Conservation (phyloP, 1,284 basidiomycete species). For the Hemileia vastatrix region DNA sequence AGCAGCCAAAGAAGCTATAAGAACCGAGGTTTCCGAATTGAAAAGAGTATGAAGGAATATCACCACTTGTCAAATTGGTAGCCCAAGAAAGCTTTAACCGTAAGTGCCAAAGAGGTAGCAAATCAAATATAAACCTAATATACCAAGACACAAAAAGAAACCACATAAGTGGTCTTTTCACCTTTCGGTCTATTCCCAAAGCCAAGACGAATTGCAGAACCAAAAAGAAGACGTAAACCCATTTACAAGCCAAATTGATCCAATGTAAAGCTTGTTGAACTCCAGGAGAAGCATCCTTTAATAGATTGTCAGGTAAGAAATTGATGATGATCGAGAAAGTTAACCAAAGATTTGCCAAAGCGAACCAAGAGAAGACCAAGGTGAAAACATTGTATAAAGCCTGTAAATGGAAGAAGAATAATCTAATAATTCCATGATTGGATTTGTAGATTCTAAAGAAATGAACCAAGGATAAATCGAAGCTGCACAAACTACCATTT, state of each 20-base stretch:
- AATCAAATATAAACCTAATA: slow-evolving; percentile 25
- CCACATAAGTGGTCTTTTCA: slow-evolving; percentile 67
- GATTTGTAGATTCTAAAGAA: slow-evolving; percentile 83
- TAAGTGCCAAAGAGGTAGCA: too few relatives aligned
- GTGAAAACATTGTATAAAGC: slow-evolving; percentile 52
- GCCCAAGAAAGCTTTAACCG: too few relatives aligned
- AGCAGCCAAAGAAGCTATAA: slow-evolving; percentile 76
- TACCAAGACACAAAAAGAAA: slow-evolving; percentile 61
- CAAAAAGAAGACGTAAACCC: slow-evolving; percentile 77
- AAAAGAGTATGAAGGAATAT: slow-evolving; percentile 61
- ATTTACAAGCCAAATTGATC: slow-evolving; percentile 71
- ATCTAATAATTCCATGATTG: slow-evolving; percentile 61
- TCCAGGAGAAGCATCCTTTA: slow-evolving; percentile 31
- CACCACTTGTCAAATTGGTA: too few relatives aligned
- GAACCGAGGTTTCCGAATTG: slow-evolving; percentile 62
- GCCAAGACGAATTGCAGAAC: slow-evolving; percentile 82
- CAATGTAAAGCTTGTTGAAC: slow-evolving; percentile 52
- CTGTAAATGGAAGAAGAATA: slow-evolving; percentile 81
- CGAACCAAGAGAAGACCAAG: slow-evolving; percentile 47
- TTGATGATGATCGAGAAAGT: slow-evolving; percentile 95
- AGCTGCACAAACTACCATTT: slow-evolving; percentile 92
- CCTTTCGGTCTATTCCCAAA: slow-evolving; percentile 86
- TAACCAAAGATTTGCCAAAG: slow-evolving; percentile 84
- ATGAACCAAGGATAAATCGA: slow-evolving; percentile 87
- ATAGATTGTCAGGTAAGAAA: slow-evolving; percentile 57